Evolutionary conservation across 176 grass and related monocot genomes (phyloP).

Genomic region (Poa annua): DNA sequence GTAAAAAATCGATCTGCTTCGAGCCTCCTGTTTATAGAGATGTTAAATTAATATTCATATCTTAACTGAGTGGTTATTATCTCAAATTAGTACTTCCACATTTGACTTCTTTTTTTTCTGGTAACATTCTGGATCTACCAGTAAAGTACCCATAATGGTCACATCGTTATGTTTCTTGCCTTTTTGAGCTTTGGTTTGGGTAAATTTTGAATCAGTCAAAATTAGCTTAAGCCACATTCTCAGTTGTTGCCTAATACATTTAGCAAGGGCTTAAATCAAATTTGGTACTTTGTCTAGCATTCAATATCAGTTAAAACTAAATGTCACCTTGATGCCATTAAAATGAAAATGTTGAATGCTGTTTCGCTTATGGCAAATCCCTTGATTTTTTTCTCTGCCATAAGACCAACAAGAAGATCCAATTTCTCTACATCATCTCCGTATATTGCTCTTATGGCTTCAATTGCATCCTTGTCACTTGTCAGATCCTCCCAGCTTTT

Average conservation of each 20-base stretch:
- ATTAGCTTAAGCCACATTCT: slow-evolving; percentile 36
- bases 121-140: slow-evolving; percentile 28
- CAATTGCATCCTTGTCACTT: slow-evolving; percentile 54
- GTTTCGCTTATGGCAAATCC: slow-evolving; percentile 77
- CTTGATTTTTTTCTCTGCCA: slow-evolving; percentile 75
- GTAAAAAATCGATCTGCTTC: slow-evolving; percentile 72
- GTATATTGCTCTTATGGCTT: slow-evolving; percentile 50
- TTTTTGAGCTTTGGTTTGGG: slow-evolving; percentile 1
- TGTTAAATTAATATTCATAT: slow-evolving; percentile 41
- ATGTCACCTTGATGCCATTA: slow-evolving; percentile 67
- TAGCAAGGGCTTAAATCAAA: slow-evolving; percentile 4
- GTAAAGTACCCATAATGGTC: slow-evolving; percentile 32
- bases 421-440: slow-evolving; percentile 69
- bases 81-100: slow-evolving; percentile 18
- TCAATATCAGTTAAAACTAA: slow-evolving; percentile 42
- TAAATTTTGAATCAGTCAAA: slow-evolving; percentile 23
- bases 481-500: slow-evolving; percentile 62
- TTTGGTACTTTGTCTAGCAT: slow-evolving; percentile 28
- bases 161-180: slow-evolving; percentile 26
- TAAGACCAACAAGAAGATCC: slow-evolving; percentile 67
- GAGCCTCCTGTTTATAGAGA: slow-evolving; percentile 50
- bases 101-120: slow-evolving; percentile 20
- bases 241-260: slow-evolving; percentile 29
- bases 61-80: slow-evolving; percentile 32
- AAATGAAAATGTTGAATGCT: slow-evolving; percentile 60